Percentiles rank a stretch among this genome's conserved stretches.
These are phyloP conservation scores for Erythrobasidium hasegawianum DNA, from an alignment of 1,284 basidiomycete species.

Conservation along the genomic window DNA sequence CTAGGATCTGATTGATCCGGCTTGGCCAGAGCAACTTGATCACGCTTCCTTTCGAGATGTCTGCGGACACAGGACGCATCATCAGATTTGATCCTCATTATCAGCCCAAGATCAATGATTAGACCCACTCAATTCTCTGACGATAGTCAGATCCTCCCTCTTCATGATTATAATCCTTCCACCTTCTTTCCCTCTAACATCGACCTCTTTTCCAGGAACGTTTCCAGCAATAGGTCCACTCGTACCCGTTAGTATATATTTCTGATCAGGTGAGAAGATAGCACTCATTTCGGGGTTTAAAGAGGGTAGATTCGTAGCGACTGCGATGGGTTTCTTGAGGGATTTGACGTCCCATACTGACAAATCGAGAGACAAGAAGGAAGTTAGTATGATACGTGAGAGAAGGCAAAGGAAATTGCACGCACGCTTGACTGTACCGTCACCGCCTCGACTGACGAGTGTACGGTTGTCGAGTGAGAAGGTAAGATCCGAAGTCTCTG, in stretches of 20 bases:
- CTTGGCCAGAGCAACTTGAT: conserved; percentile 89
- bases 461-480: conserved; percentile 79
- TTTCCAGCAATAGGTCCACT: conserved; percentile 48
- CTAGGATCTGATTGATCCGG: conserved; percentile 94
- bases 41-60: conserved; percentile 62
- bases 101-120: no score
- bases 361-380: no score
- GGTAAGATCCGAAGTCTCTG: conserved; percentile 74
- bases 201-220: conserved; percentile 51
- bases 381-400: no score
- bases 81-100: no score
- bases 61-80: neutral
- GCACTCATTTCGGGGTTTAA: conserved; percentile 87
- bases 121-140: conserved; percentile 58
- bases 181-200: conserved; percentile 52
- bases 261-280: conserved; percentile 86
- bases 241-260: conserved; percentile 73
- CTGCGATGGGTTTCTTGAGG: conserved; percentile 78
- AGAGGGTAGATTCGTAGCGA: conserved; percentile 62
- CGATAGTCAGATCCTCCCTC: conserved; percentile 64
- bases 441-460: conserved; percentile 79
- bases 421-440: conserved; percentile 90
- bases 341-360: conserved; percentile 91
- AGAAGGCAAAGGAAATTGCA: conserved; percentile 43
- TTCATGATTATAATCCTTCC: conserved; percentile 72